Evolutionary conservation across 2,329 filamentous ascomycete genomes (phyloP).

Genomic region (Podosphaera xanthii): DNA sequence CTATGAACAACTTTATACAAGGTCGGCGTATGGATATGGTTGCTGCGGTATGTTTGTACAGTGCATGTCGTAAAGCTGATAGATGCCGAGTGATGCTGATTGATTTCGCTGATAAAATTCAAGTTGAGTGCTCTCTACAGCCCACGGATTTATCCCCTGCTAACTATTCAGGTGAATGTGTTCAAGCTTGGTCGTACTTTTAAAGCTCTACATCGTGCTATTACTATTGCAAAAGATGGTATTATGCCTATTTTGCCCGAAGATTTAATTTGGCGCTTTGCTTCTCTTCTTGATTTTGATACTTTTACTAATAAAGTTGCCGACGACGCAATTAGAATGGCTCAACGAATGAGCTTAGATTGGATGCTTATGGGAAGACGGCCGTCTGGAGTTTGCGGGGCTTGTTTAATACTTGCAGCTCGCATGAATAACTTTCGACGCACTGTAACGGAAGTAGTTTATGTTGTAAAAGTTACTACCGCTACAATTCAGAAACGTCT

Average conservation of each 20-base stretch:
- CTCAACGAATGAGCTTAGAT: slow-evolving; percentile 83
- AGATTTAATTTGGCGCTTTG: slow-evolving; percentile 77
- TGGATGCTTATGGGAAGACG: slow-evolving; percentile 94
- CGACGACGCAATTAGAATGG: slow-evolving; percentile 65
- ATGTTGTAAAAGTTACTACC: slow-evolving; percentile 90
- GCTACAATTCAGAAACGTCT: slow-evolving; percentile 79
- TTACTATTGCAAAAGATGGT: slow-evolving; percentile 44
- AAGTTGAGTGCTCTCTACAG: slow-evolving; percentile 17
- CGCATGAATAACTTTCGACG: slow-evolving; percentile 96
- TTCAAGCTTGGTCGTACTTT: slow-evolving; percentile 81
- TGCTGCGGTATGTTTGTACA: slow-evolving; percentile 76
- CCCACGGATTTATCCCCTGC: slow-evolving; percentile 3
- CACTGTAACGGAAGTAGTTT: slow-evolving; percentile 85
- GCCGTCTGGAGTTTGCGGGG: slow-evolving; percentile 82
- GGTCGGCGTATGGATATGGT: slow-evolving; percentile 71
- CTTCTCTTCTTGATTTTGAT: slow-evolving; percentile 77
- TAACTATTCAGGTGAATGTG: slow-evolving; percentile 45
- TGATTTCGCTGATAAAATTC: slow-evolving; percentile 70
- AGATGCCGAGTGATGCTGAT: slow-evolving; percentile 82
- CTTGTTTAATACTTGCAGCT: slow-evolving; percentile 80
- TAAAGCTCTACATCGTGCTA: slow-evolving; percentile 54
- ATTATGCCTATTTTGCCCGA: slow-evolving; percentile 58
- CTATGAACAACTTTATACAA: slow-evolving; percentile 56
- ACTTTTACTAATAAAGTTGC: slow-evolving; percentile 63
- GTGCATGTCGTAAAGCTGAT: slow-evolving; percentile 57